Evolutionary conservation across 768 basidiomycete genomes (phyloP).

Genomic region (Tylopilus intermedius): DNA sequence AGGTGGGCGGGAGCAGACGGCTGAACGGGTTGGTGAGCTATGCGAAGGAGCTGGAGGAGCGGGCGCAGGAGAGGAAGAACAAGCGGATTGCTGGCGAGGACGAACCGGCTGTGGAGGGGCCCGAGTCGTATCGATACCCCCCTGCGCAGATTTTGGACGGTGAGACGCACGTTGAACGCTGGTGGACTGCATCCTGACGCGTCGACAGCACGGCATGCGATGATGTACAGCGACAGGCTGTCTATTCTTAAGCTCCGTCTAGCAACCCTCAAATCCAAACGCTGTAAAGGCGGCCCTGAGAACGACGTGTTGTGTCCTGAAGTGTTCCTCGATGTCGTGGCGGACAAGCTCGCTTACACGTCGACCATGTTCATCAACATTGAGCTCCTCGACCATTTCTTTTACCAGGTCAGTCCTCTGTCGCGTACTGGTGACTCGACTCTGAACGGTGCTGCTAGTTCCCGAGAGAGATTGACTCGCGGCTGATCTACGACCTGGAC

Average conservation of each 20-base stretch:
- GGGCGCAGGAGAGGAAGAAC: conserved; percentile 59
- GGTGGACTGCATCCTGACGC: conserved; percentile 5
- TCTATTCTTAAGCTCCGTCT: conserved; percentile 81
- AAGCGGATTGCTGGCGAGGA: conserved; percentile 40
- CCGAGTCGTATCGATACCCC: conserved; percentile 85
- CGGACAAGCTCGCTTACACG: conserved; percentile 93
- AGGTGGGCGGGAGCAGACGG: conserved; percentile 83
- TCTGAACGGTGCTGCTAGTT: conserved; percentile 50
- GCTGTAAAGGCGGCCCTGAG: conserved; percentile 83
- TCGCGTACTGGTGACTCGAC: not conserved
- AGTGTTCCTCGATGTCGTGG: conserved; percentile 92
- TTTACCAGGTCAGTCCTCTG: conserved; percentile 74
- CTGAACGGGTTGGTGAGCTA: conserved; percentile 73
- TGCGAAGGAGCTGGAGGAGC: conserved; percentile 77
- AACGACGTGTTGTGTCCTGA: conserved; percentile 92
- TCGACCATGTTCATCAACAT: conserved; percentile 99
- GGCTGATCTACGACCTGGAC: conserved; percentile 89
- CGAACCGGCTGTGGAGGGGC: conserved; percentile 36
- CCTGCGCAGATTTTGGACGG: conserved; percentile 91
- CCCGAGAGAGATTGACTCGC: conserved; percentile 94
- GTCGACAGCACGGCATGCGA: conserved; percentile 78
- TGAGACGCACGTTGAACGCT: conserved; percentile 33
- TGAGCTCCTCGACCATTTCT: conserved; percentile 95
- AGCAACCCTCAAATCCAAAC: conserved; percentile 79
- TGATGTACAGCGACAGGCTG: conserved; percentile 79